Evolutionary conservation across 2,329 filamentous ascomycete genomes (phyloP), one percentile per base, ranked within the genome.

Genomic region (Botrytis cinerea): DNA sequence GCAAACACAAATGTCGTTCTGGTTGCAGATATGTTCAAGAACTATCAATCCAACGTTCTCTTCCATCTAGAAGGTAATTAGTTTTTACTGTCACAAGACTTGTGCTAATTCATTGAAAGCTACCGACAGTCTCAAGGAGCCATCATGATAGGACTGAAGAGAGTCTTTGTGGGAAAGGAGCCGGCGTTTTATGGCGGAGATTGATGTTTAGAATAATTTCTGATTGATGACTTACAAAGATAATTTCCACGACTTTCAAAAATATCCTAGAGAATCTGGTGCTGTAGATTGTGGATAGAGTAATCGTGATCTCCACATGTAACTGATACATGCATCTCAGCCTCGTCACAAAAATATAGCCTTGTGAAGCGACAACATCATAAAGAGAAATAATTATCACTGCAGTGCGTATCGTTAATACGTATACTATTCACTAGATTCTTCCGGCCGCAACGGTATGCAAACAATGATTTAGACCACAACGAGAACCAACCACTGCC

Each of bases 11-110:
- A 99, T 81, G 94, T 98, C 51, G 96, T 98, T 84, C 88, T 98
- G 4, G 96, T 98, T 8, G 95, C 95, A 0, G 95, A 98, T 81
- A 99, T 99, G 96, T 99, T 98, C 87, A 98, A 98, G 85, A 99
- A 98, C 84, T 99, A 99, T 82, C 95, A 98, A 82, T 97, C 94
- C 18, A 99, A 98, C 79, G 95, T 98, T 22, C 85, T 98, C 9
- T 98, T 99, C 82, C 96, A 99, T 80, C 87, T 99, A 9, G 96
- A 98, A 90, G 96, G 96, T 97, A 86, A 28, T 28, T 6, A 14
- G 5, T 35, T 40, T 25, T 6, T 32, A 20, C 57, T 48, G 25
- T 71, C 71, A 46, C 60, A 72, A 73, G 64, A 76, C 63, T 48
- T 40, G 38, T 74, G 51, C 75, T 81, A 75, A 79, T 54, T 1